These are phyloP conservation scores for Bruguiera gymnorhiza DNA, from an alignment of 345 rosid species.

Conservation along the genomic window DNA sequence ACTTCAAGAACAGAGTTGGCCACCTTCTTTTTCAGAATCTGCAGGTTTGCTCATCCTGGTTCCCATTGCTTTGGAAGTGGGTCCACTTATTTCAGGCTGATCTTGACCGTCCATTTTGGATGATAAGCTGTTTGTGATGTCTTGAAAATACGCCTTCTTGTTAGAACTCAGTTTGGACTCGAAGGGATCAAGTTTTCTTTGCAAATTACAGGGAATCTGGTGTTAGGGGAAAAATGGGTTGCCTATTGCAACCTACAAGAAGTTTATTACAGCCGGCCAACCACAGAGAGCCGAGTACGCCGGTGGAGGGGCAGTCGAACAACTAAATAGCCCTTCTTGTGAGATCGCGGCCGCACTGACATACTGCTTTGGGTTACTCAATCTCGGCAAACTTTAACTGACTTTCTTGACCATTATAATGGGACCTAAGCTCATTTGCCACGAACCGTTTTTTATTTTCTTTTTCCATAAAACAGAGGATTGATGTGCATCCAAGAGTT, in stretches of 20 bases:
- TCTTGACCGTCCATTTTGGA: conserved; percentile 46
- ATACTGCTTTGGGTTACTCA: too few relatives aligned
- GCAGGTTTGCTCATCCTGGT: conserved; percentile 56
- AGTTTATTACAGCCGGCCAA: too few relatives aligned
- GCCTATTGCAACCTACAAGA: background rate
- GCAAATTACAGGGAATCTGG: background rate
- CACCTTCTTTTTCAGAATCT: conserved; percentile 45
- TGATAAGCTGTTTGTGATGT: conserved; percentile 38
- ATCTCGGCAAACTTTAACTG: background rate
- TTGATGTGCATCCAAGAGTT: too few relatives aligned
- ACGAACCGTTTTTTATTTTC: too few relatives aligned
- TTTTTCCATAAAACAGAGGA: too few relatives aligned
- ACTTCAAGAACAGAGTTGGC: background rate
- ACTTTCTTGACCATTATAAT: background rate
- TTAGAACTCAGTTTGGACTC: conserved; percentile 3
- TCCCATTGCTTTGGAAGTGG: conserved; percentile 27
- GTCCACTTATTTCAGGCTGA: conserved; percentile 9
- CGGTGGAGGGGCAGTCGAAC: background rate
- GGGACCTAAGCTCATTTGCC: too few relatives aligned
- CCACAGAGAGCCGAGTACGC: background rate
- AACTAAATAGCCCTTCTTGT: background rate
- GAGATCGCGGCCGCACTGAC: background rate
- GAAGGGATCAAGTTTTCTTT: conserved; percentile 15
- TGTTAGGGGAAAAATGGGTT: background rate
- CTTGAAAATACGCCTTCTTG: background rate